These are phyloP conservation scores for Protostelium mycophagum DNA, from an alignment of 78 protist species.

Conservation along the genomic window DNA sequence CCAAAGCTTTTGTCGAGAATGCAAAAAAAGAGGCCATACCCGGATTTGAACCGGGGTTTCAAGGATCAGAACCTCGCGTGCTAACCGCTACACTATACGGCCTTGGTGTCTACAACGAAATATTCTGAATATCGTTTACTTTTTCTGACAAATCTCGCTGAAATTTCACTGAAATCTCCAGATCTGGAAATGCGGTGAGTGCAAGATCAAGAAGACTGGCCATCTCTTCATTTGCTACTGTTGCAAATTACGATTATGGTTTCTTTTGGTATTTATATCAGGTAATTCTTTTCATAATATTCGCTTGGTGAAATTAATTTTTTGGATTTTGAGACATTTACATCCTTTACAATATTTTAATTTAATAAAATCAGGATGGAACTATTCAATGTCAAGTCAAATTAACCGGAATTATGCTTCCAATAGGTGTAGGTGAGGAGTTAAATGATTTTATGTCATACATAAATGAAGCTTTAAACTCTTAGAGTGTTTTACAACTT, in stretches of 20 bases:
- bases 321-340: neutral
- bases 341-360: neutral
- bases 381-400: neutral
- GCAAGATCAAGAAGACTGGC: neutral
- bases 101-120: no score
- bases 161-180: neutral
- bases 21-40: no score
- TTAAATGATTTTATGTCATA: no score
- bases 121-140: no score
- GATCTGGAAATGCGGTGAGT: neutral
- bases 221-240: neutral
- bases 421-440: conserved; percentile 6
- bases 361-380: conserved; percentile 2
- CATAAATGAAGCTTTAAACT: no score
- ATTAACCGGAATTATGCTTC: conserved; percentile 4
- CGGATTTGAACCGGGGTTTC: no score
- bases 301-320: neutral
- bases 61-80: no score
- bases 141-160: neutral
- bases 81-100: no score
- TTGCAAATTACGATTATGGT: conserved; percentile 12
- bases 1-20: no score
- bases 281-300: neutral
- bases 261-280: neutral
- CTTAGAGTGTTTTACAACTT: no score